Evolutionary conservation across 768 basidiomycete species (phyloP), one percentile per base, ranked within the genome.

Genomic region (Amanita brunnescens): DNA sequence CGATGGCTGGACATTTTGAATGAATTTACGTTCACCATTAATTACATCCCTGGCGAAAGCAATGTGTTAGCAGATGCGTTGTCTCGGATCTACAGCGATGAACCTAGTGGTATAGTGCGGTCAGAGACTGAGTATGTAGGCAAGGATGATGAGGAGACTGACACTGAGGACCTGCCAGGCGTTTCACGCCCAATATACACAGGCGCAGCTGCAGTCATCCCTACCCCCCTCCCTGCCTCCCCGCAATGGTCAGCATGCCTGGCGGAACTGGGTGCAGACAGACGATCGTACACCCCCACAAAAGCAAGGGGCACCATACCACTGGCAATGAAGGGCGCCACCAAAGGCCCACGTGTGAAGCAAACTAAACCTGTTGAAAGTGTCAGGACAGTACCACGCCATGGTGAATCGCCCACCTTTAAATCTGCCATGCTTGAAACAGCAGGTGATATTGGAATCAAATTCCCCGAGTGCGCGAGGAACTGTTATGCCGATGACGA

Each of bases 61-160:
- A 76, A 79, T 52, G 56, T 64, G 0, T 53, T 70, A 0, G 64
- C 69, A 0, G 73, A 78, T 56, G 65, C 71, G 0, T 55, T 78
- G 6, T 77, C 72, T 0, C 57, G 66, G 30, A 20, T 68, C 8
- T 49, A 64, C 39, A 57, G 59, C 56, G 14, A 34, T 12, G 34
- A 34, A 12, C 34, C 34, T 3, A 3, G 5, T 5, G 63, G 60
- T 0, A 61, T 56, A n/a, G 52, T 69, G 3, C 34, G 58, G 0
- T 49, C 62, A 0, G 16, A 46, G 0, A 57, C 55, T 26, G 57
- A 67, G 43, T 65, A 62, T 23, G 54, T 56, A 0, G 46, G 54
- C 2, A 26, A 52, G 12, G 59, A 66, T 30, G 55, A 57, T 2
- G 48, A 51, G 0, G 53, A 63, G 18, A 54, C 57, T 9, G 16